Percentiles rank a stretch among this genome's conserved stretches.
These are phyloP conservation scores for Metschnikowia sp. DNA, from an alignment of 805 yeast species.

Conservation along the genomic window DNA sequence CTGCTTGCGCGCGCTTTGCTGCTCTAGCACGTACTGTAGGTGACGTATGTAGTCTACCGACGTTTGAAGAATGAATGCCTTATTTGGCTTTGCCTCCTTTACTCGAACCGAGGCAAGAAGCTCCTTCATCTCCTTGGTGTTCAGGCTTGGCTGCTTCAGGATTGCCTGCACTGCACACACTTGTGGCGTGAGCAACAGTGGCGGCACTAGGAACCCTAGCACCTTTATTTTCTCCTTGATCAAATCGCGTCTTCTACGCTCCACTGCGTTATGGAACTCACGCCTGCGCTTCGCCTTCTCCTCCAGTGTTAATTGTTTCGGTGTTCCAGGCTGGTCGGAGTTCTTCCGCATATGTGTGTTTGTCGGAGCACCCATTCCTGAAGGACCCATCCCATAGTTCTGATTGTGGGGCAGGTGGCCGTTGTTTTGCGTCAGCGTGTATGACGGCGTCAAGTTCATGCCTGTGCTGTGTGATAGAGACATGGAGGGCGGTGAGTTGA, in stretches of 20 bases:
- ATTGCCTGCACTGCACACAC: constrained; percentile 42
- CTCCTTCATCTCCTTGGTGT: constrained; percentile 34
- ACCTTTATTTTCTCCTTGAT: constrained; percentile 88
- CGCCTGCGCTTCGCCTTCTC: constrained; percentile 74
- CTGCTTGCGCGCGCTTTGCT: constrained; percentile 49
- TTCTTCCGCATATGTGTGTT: constrained; percentile 5
- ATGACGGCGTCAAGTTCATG: constrained; percentile 6
- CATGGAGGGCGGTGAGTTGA: constrained; percentile 37
- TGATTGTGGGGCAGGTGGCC: constrained; percentile 6
- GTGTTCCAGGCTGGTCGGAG: constrained; percentile 19
- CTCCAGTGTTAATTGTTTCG: constrained; percentile 50
- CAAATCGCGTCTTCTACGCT: constrained; percentile 84
- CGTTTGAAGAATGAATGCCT: constrained; percentile 70
- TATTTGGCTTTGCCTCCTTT: constrained; percentile 76
- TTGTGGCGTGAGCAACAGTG: constrained; percentile 53
- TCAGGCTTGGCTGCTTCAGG: constrained; percentile 28
- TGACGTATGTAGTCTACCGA: constrained; percentile 78
- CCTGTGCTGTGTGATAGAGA: constrained; percentile 18
- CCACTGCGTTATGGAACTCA: constrained; percentile 93
- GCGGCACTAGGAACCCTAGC: constrained; percentile 78
- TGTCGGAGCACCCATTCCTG: constrained; percentile 6
- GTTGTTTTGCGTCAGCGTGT: constrained; percentile 1
- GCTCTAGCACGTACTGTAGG: constrained; percentile 55
- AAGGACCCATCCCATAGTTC: constrained; percentile 4
- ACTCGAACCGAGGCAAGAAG: constrained; percentile 39